A percentile compares a stretch with the other conserved stretches of the same genome.
Evolutionary conservation across 1,284 basidiomycete species (phyloP).

Genomic region (Stereum hirsutum): DNA sequence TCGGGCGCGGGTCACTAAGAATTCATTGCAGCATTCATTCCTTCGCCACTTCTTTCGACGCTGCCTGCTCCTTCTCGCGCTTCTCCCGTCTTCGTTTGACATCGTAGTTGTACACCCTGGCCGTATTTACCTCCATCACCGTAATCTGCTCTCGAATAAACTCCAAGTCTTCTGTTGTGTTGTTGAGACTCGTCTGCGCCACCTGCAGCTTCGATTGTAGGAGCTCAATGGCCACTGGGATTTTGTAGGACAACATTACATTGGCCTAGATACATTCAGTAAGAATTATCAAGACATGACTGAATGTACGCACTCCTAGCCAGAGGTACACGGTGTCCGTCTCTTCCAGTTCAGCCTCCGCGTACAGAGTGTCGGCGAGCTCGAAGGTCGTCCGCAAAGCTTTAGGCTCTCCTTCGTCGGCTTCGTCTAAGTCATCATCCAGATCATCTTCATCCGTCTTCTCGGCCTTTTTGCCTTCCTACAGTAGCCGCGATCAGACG

Average conservation of each 20-base stretch:
- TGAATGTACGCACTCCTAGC: slow-evolving; percentile 76
- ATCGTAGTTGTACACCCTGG: slow-evolving; percentile 95
- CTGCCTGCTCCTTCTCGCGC: slow-evolving; percentile 30
- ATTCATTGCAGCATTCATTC: too few species aligned
- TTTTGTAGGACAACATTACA: slow-evolving; percentile 93
- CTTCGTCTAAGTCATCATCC: slow-evolving; percentile 31
- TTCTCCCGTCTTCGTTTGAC: slow-evolving; percentile 73
- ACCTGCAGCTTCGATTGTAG: slow-evolving; percentile 71
- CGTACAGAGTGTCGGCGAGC: slow-evolving; percentile 91
- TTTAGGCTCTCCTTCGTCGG: slow-evolving; percentile 30
- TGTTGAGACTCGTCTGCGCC: slow-evolving; percentile 62
- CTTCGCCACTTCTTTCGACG: neutral
- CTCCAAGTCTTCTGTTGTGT: slow-evolving; percentile 83
- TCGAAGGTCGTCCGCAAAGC: slow-evolving; percentile 86
- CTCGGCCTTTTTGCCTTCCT: slow-evolving; percentile 51
- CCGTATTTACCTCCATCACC: slow-evolving; percentile 97
- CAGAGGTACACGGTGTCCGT: slow-evolving; percentile 89
- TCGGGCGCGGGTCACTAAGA: too few species aligned
- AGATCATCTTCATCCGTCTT: slow-evolving; percentile 42
- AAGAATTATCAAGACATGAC: neutral
- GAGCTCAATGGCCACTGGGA: slow-evolving; percentile 74
- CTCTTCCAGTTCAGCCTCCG: slow-evolving; percentile 83
- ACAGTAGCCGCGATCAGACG: slow-evolving; percentile 1
- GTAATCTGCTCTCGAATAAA: slow-evolving; percentile 95
- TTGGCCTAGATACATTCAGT: slow-evolving; percentile 62